Base-by-base conservation (phyloP, 2,329 filamentous ascomycete genomes). In the Aspergillus calidoustus region DNA sequence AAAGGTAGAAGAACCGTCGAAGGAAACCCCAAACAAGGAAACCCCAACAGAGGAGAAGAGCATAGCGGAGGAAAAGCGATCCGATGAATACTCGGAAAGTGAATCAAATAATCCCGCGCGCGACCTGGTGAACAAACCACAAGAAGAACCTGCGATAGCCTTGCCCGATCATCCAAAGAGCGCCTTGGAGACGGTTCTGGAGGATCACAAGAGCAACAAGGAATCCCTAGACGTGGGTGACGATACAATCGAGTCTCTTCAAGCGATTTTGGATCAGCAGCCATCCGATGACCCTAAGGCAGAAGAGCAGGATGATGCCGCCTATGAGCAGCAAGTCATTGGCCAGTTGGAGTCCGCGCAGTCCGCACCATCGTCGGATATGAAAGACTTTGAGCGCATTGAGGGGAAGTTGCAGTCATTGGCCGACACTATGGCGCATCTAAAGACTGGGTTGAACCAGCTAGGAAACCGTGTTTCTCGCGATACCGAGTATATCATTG, bases 181-280 rank as follows among this genome's bases (percentile, higher is more conserved):
- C 61, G 79, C 73, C 4, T 64, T 81, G 19, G 77, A 79, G 59
- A 75, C 75, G 3, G 74, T 81, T 25, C 72, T 81, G 43, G 75
- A 79, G 55, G 74, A 79, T 58, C 72, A 72, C 23, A 79, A 72
- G 61, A 73, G 75, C 2, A 71, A 77, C 54, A 76, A 75, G 31
- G 74, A 79, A 22, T 68, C 71, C 1, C 66, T 80, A 19, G 71
- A 74, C 13, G 64, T 80, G 5, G 78, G 79, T 13, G 79, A 81
- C 59, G 77, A 78, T 62, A 82, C 80, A 2, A 74, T 82, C 47
- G 77, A 80, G 55, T 81, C 78, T 19, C 74, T 82, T 19, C 74
- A 80, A 56, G 72, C 76, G 15, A 69, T 82, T 25, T 68, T 82
- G 46, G 70, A 78, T 8, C 72, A 74, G 34, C 61, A 66, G 11